Conservation (phyloP, 1,139 yeast species). For the Candida albicans region DNA sequence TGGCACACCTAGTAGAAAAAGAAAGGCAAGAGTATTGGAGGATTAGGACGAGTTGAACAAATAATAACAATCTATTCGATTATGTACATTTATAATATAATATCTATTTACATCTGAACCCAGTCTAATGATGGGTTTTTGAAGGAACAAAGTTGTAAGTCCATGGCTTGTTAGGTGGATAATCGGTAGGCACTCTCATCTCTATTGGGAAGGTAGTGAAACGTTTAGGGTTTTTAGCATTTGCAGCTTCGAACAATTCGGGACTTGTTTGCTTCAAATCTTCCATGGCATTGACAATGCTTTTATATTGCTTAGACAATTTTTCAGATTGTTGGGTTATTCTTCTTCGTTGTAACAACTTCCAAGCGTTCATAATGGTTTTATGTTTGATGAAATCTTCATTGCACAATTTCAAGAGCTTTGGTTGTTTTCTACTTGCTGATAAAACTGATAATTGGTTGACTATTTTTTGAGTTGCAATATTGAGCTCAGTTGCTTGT, state of each 20-base stretch:
- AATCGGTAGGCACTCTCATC: conserved; percentile 84
- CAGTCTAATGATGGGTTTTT: conserved; percentile 10
- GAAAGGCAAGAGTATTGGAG: conserved; percentile 34
- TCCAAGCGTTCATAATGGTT: conserved; percentile 85
- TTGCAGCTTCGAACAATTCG: conserved; percentile 53
- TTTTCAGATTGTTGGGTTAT: conserved; percentile 43
- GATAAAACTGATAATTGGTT: conserved; percentile 82
- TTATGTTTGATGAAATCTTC: conserved; percentile 88
- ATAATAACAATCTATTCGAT: not conserved
- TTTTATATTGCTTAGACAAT: conserved; percentile 62
- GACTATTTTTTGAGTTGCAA: conserved; percentile 65
- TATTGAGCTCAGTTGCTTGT: conserved; percentile 36
- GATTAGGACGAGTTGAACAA: conserved; percentile 19
- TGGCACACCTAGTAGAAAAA: conserved; percentile 37
- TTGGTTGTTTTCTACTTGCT: conserved; percentile 87
- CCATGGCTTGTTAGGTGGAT: conserved; percentile 88
- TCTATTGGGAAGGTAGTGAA: conserved; percentile 65
- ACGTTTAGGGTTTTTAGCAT: conserved; percentile 23
- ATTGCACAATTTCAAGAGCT: conserved; percentile 66
- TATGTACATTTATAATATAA: not conserved
- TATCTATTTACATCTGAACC: conserved; percentile 9
- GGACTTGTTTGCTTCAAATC: conserved; percentile 55
- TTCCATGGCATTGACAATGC: conserved; percentile 72
- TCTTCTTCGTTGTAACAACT: conserved; percentile 53
- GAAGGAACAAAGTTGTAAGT: conserved; percentile 51